These are phyloP conservation scores for Globisporangium canariense DNA, from an alignment of 352 stramenopile species.

Conservation along the genomic window DNA sequence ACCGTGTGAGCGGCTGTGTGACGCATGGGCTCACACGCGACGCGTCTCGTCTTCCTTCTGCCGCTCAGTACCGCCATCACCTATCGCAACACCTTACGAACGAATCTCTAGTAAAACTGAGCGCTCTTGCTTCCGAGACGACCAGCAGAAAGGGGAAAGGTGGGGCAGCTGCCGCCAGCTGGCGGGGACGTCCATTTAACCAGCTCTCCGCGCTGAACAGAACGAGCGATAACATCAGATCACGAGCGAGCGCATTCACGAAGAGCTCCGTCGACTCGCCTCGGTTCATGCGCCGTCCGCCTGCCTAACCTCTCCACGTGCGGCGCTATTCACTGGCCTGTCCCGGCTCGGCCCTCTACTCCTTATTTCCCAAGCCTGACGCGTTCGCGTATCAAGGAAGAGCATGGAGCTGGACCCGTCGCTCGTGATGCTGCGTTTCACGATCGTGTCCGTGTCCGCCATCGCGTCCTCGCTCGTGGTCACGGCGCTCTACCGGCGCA, in stretches of 20 bases:
- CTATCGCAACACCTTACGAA: too few species aligned
- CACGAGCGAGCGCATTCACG: not conserved
- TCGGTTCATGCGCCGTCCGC: conserved; percentile 4
- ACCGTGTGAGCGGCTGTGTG: too few species aligned
- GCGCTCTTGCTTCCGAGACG: not conserved
- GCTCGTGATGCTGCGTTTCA: conserved; percentile 26
- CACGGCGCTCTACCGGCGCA: conserved; percentile 49
- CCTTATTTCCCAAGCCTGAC: not conserved
- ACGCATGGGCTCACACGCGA: too few species aligned
- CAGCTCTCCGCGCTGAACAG: conserved; percentile 1
- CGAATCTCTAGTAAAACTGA: too few species aligned
- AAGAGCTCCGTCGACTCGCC: not conserved
- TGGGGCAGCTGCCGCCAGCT: conserved; percentile 9
- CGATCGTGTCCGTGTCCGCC: conserved; percentile 30
- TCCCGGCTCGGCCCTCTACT: not conserved
- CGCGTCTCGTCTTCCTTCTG: too few species aligned
- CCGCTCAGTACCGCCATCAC: too few species aligned
- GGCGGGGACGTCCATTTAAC: conserved; percentile 5
- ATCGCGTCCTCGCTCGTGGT: conserved; percentile 30
- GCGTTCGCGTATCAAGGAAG: not conserved
- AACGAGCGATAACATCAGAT: not conserved
- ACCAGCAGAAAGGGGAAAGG: conserved; percentile 7
- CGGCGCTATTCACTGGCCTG: not conserved
- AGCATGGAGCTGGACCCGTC: conserved; percentile 1
- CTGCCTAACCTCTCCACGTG: not conserved